Conservation (phyloP, 2,329 filamentous ascomycete species). For the Colletotrichum plurivorum region DNA sequence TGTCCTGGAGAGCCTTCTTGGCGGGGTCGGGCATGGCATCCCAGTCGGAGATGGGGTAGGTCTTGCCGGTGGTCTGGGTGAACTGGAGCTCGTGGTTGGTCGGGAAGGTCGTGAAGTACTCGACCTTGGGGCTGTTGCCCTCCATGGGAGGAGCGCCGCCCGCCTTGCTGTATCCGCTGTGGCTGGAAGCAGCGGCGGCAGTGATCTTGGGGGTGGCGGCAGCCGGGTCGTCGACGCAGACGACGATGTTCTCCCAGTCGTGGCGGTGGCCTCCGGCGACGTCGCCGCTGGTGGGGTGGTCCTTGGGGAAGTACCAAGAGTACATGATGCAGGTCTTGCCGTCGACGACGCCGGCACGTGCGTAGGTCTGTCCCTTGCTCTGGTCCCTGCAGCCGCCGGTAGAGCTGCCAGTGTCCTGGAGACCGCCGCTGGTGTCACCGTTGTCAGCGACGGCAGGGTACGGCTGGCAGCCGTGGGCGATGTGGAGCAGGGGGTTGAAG, state of each 20-base stretch:
- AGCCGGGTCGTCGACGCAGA: slow-evolving; percentile 49
- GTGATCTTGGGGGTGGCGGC: slow-evolving; percentile 49
- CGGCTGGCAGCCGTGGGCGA: slow-evolving; percentile 22
- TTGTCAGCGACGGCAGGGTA: slow-evolving; percentile 17
- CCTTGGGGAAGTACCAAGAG: slow-evolving; percentile 63
- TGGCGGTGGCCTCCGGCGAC: slow-evolving; percentile 53
- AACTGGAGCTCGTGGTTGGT: slow-evolving; percentile 55
- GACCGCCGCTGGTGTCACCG: slow-evolving; percentile 49
- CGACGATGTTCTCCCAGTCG: slow-evolving; percentile 56
- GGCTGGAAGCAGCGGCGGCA: slow-evolving; percentile 54
- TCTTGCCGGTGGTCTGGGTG: slow-evolving; percentile 52
- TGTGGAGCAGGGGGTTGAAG: slow-evolving; percentile 33
- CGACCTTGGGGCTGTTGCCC: slow-evolving; percentile 46
- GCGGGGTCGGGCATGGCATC: slow-evolving; percentile 53
- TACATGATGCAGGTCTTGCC: slow-evolving; percentile 56
- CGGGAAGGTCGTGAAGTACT: slow-evolving; percentile 50
- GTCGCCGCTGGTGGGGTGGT: slow-evolving; percentile 51
- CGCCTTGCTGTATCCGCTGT: slow-evolving; percentile 52
- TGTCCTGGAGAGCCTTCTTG: slow-evolving; percentile 51
- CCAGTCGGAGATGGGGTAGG: slow-evolving; percentile 60
- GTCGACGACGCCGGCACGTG: slow-evolving; percentile 47
- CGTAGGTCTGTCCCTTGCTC: slow-evolving; percentile 56
- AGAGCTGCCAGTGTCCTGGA: slow-evolving; percentile 48
- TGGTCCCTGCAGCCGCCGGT: slow-evolving; percentile 49
- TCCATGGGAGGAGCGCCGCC: slow-evolving; percentile 37